These are phyloP conservation scores for Amanita inopinata DNA, from an alignment of 768 basidiomycete genomes.

Conservation along the genomic window DNA sequence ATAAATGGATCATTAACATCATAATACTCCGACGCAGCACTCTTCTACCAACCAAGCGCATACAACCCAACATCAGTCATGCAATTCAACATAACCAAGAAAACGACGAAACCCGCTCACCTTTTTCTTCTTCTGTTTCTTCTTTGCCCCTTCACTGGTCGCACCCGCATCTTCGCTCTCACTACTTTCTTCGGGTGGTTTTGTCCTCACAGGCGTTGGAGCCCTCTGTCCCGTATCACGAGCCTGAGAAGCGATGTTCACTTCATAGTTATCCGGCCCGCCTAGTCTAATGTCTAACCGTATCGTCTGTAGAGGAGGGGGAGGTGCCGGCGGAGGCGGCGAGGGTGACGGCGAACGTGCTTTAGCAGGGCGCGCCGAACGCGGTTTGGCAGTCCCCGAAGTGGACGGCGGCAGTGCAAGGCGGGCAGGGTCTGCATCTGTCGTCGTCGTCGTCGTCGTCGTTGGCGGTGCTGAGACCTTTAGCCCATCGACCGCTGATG, in stretches of 20 bases:
- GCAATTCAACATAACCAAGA: slow-evolving; percentile 1
- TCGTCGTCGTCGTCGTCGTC: too few species aligned
- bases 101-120: slow-evolving; percentile 12
- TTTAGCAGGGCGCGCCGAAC: slow-evolving; percentile 21
- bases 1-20: slow-evolving; percentile 91
- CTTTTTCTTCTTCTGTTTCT: slow-evolving; percentile 30
- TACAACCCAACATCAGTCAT: background rate
- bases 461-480: too few species aligned
- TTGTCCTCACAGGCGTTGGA: slow-evolving; percentile 39
- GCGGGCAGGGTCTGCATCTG: too few species aligned
- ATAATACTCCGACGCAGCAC: slow-evolving; percentile 65
- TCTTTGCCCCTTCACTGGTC: slow-evolving; percentile 24
- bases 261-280: slow-evolving; percentile 66
- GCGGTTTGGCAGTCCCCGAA: slow-evolving; percentile 14
- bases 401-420: background rate
- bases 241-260: slow-evolving; percentile 50
- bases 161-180: slow-evolving; percentile 38
- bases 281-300: slow-evolving; percentile 62
- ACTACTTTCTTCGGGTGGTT: slow-evolving; percentile 34
- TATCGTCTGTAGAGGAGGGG: slow-evolving; percentile 48
- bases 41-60: slow-evolving; percentile 31
- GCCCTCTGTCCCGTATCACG: slow-evolving; percentile 58
- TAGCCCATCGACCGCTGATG: too few species aligned
- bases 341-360: slow-evolving; percentile 36
- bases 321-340: slow-evolving; percentile 46